Evolutionary conservation across 352 stramenopile species (phyloP), one percentile per base, ranked within the genome.

Genomic region (Discostella stelligera): DNA sequence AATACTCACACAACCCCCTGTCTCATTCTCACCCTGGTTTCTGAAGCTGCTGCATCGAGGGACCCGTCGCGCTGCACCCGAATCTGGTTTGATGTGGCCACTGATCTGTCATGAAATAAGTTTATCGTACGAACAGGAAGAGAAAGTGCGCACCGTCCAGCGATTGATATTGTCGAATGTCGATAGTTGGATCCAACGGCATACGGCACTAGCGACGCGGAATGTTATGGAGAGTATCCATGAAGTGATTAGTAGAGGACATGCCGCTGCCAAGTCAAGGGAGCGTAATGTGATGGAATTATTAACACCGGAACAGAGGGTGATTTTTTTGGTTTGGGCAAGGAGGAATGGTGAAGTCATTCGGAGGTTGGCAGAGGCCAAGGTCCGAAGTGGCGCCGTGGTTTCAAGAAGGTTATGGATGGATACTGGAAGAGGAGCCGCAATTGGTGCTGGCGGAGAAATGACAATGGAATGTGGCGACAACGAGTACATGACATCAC

Each of bases 81-180:
- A 75, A 5, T 77, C 85, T 27, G 77, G 76, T 0, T 90, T 61
- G 53, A 61, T 94, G 84, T 94, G 89, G 89, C 86, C 89, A 18
- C 65, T 94, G 16, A 58, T 93, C 32, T 94, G 89, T 71, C 82
- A 93, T 54, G 89, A 94, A 83, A 79, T 93, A 70, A 79, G 79
- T 39, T 56, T 94, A n/a, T 91, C 85, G 0, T 93, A 93, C 52
- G 89, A 94, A 23, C 87, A 93, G 70, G 89, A 94, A 60, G 89
- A 94, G 75, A 82, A 79, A 54, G 79, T 92, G 8, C 83, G 89
- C 21, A 55, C 52, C 5, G 82, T 79, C 46, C 89, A 94, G 63
- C 58, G 80, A 53, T 69, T 61, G 4, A 67, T 89, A 16, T 59
- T 93, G 25, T 66, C 81, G 10, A 70, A 83, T 49, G 61, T 50